Base-by-base conservation (phyloP, 768 basidiomycete species). In the Hygrocybe punicea region DNA sequence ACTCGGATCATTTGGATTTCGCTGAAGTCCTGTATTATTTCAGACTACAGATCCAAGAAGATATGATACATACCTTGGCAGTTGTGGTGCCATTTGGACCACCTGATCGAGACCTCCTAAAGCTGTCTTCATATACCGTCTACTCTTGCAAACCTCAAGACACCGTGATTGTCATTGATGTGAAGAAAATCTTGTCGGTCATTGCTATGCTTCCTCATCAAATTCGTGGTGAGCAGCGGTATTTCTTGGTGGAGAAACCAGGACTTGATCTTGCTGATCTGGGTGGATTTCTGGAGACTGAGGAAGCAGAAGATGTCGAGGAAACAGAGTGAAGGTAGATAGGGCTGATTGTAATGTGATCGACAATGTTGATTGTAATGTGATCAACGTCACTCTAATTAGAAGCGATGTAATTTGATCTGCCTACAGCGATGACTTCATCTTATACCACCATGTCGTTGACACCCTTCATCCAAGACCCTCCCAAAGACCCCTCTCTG, bases 231-330 rank as follows among this genome's bases (percentile, higher is more conserved):
- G 19, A 21, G 7, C 35, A 57, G 2, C 35, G 16, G 2, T 57
- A 21, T 36, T 69, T 62, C 39, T 46, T 68, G 25, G 46, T 65
- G 10, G 65, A 70, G 44, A 70, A 67, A 37, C 62, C 65, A n/a
- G n/a, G n/a, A n/a, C n/a, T n/a, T n/a, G n/a, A n/a, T n/a, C n/a
- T n/a, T n/a, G n/a, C n/a, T n/a, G n/a, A n/a, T n/a, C n/a, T n/a
- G n/a, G n/a, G n/a, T n/a, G n/a, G n/a, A n/a, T n/a, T n/a, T n/a
- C n/a, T n/a, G n/a, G n/a, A n/a, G n/a, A n/a, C n/a, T n/a, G n/a
- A n/a, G n/a, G n/a, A n/a, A n/a, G n/a, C n/a, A n/a, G n/a, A n/a
- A n/a, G n/a, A n/a, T n/a, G n/a, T n/a, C n/a, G n/a, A n/a, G n/a
- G n/a, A n/a, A n/a, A 9, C n/a, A n/a, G n/a, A n/a, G n/a, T n/a